These are phyloP conservation scores for Larix kaempferi DNA, from an alignment of 75 land plant species.

Conservation along the genomic window DNA sequence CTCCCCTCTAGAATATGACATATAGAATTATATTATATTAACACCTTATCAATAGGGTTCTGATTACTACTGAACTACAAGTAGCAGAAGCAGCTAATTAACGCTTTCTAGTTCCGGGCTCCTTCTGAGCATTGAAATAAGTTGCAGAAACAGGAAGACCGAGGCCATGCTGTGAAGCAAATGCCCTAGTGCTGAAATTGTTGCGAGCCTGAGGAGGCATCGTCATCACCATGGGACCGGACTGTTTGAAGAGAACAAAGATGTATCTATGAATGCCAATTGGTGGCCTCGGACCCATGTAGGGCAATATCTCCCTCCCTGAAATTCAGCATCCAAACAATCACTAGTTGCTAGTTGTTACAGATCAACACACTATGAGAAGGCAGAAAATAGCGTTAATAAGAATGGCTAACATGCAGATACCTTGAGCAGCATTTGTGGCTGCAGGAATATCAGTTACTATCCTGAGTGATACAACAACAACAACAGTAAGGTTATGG, in stretches of 20 bases:
- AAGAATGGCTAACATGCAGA: no score
- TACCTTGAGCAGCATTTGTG: slow-evolving; percentile 44
- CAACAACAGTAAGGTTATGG: background rate
- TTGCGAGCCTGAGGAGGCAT: slow-evolving; percentile 45
- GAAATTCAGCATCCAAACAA: no score
- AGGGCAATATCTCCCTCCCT: slow-evolving; percentile 49
- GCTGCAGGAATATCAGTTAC: slow-evolving; percentile 85
- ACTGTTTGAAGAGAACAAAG: slow-evolving; percentile 66
- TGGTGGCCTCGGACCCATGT: slow-evolving; percentile 72
- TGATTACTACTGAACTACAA: no score
- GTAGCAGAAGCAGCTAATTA: background rate
- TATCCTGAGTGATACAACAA: slow-evolving; percentile 34
- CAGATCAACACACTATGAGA: no score
- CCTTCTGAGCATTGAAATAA: slow-evolving; percentile 87
- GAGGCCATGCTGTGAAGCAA: slow-evolving; percentile 45
- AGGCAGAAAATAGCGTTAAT: no score
- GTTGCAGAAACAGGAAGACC: slow-evolving; percentile 79
- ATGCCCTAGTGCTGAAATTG: slow-evolving; percentile 69
- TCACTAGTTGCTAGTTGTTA: no score
- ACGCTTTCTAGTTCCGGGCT: slow-evolving; percentile 48
- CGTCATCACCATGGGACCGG: slow-evolving; percentile 11
- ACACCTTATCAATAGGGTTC: no score
- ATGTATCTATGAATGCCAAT: slow-evolving; percentile 87
- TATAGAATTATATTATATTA: no score
- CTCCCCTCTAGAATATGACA: no score